Base-by-base conservation (phyloP, 306 rosid species). In the Citrullus mucosospermus region DNA sequence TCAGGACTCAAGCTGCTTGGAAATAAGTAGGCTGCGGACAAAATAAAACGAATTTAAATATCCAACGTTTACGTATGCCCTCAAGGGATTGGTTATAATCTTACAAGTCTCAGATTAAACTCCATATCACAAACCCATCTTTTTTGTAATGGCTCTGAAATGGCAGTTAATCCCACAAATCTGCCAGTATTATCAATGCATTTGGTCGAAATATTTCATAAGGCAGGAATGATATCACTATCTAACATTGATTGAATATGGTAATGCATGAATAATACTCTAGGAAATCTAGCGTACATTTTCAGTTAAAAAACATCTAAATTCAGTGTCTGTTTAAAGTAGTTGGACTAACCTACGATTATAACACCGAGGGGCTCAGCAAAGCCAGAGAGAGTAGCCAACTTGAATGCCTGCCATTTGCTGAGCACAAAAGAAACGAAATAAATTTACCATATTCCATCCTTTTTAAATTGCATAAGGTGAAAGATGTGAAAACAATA, bases 321-420 rank as follows among this genome's bases (percentile, higher is more conserved):
- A 78, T 73, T 79, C 28, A 11, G 67, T 16, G 77, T 78, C 62
- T 65, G 81, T 55, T 63, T 66, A 57, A 79, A 78, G 55, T 6
- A 83, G 83, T 32, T 77, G 75, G 70, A 80, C 84, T 58, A 90
- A 95, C 97, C 99, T 70, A 92, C 99, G 53, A 95, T 88, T 85
- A 92, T 78, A 78, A 95, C 97, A 76, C 97, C 99, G 75, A 95
- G 84, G 69, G 97, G 97, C 83, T 95, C 97, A 2, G 99, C 97
- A 39, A 95, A 85, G 85, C 99, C 99, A 78, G 99, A 95, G 81
- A 95, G 99, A 18, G 97, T 87, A 41, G 99, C 97, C 84, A 89
- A 85, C 85, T 95, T 95, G 92, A 95, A 95, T 34, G 99, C 99
- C 88, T 95, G 89, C 99, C 99, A 95, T 87, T 92, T 95, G 83